Evolutionary conservation across 148 eudicot genomes (phyloP).

Genomic region (Amaranthus cruentus): DNA sequence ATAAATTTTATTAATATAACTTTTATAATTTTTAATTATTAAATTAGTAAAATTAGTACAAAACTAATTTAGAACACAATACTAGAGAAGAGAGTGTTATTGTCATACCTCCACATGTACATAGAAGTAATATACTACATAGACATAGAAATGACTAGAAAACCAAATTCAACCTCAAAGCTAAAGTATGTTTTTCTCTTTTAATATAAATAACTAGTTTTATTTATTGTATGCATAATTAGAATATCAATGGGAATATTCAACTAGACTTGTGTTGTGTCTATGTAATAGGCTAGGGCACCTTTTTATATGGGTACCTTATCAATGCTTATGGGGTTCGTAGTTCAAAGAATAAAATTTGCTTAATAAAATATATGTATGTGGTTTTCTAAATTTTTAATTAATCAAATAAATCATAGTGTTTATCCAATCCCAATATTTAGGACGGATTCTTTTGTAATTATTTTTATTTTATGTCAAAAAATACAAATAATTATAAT

Average conservation of each 20-base stretch:
- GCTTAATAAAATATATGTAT: constrained; percentile 2
- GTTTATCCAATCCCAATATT: constrained; percentile 9
- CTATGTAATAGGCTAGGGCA: background rate
- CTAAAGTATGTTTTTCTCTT: too few relatives aligned
- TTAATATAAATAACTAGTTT: too few relatives aligned
- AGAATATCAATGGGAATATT: background rate
- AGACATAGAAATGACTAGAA: too few relatives aligned
- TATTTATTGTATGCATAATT: background rate
- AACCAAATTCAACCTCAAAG: too few relatives aligned
- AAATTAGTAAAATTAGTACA: too few relatives aligned
- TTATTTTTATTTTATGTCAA: background rate
- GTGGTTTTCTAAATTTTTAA: background rate
- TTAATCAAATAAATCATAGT: constrained; percentile 1
- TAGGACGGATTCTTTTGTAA: background rate
- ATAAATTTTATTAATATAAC: too few relatives aligned
- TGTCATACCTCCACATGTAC: too few relatives aligned
- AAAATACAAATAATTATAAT: too few relatives aligned
- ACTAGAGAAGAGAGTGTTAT: too few relatives aligned
- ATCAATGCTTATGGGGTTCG: constrained; percentile 1
- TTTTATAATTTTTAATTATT: too few relatives aligned
- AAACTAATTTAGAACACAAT: too few relatives aligned
- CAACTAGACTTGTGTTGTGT: background rate
- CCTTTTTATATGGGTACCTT: background rate
- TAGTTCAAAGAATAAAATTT: background rate
- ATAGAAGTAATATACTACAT: too few relatives aligned